Conservation (phyloP, 2,329 filamentous ascomycete genomes). For the Aspergillus viridinutans region DNA sequence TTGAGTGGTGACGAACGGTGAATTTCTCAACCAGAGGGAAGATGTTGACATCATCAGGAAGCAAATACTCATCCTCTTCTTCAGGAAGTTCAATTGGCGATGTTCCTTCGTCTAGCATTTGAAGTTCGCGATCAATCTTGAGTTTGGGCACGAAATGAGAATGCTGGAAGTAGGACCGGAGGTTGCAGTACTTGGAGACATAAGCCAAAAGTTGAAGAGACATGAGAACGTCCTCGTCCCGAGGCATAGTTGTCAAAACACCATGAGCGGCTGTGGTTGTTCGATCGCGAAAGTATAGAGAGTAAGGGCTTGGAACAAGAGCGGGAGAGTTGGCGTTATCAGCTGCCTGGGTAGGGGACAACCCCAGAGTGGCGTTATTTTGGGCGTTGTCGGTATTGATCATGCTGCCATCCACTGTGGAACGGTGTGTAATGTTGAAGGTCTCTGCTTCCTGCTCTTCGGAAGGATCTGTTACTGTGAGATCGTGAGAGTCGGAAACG, state of each 20-base stretch:
- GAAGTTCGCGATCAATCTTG: constrained; percentile 81
- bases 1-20: constrained; percentile 88
- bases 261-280: constrained; percentile 64
- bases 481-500: constrained; percentile 64
- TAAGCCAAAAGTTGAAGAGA: constrained; percentile 94
- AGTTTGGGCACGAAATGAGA: constrained; percentile 90
- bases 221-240: constrained; percentile 97
- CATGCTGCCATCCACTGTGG: constrained; percentile 78
- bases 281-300: constrained; percentile 74
- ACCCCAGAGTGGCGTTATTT: constrained; percentile 62
- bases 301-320: constrained; percentile 65
- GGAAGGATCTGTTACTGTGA: constrained; percentile 73
- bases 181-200: constrained; percentile 96
- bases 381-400: constrained; percentile 66
- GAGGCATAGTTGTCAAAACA: constrained; percentile 84
- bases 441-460: constrained; percentile 83
- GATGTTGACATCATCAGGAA: constrained; percentile 95
- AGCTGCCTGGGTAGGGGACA: constrained; percentile 63
- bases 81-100: constrained; percentile 42
- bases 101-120: constrained; percentile 68
- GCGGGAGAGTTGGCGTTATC: constrained; percentile 69
- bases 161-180: constrained; percentile 90
- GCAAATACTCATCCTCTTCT: constrained; percentile 78
- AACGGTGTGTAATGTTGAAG: constrained; percentile 89
- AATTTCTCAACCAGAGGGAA: constrained; percentile 98